These are phyloP conservation scores for Gnaphalium uliginosum DNA, from an alignment of 129 eudicot genomes.

Conservation along the genomic window DNA sequence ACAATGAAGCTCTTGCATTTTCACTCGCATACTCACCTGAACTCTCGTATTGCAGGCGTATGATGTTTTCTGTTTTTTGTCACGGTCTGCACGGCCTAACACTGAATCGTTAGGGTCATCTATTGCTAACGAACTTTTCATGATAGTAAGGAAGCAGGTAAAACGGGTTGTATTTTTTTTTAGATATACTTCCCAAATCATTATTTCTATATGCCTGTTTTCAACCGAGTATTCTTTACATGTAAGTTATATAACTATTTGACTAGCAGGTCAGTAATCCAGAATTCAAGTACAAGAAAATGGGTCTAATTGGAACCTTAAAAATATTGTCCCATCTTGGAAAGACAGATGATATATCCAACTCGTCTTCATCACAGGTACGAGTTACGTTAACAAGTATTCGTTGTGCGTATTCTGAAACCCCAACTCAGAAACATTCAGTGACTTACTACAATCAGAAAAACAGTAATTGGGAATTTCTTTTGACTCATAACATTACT, in stretches of 20 bases:
- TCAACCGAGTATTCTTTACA: not conserved
- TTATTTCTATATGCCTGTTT: constrained; percentile 5
- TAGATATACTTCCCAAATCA: constrained; percentile 1
- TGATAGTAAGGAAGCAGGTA: constrained; percentile 87
- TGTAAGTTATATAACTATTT: not conserved
- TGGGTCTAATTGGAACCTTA: constrained; percentile 78
- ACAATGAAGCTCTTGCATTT: constrained; percentile 10
- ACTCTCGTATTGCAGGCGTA: constrained; percentile 49
- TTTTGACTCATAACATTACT: not conserved
- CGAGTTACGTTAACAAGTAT: constrained; percentile 10
- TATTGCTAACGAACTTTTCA: constrained; percentile 66
- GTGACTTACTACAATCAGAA: constrained; percentile 13
- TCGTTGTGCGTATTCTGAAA: not conserved
- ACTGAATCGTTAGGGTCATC: constrained; percentile 56
- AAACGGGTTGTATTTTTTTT: not conserved
- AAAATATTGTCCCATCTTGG: constrained; percentile 71
- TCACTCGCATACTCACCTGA: constrained; percentile 22
- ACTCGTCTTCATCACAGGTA: constrained; percentile 54
- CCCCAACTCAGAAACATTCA: not conserved
- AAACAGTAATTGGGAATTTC: not conserved
- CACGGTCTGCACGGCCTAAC: constrained; percentile 52
- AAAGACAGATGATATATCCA: constrained; percentile 42
- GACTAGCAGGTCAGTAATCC: constrained; percentile 63
- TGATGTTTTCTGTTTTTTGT: constrained; percentile 64
- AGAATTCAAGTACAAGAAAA: constrained; percentile 69